A percentile compares a stretch with the other conserved stretches of the same genome.
Evolutionary conservation across 305 asterid genomes (phyloP).

Genomic region (Fraxinus nigra): DNA sequence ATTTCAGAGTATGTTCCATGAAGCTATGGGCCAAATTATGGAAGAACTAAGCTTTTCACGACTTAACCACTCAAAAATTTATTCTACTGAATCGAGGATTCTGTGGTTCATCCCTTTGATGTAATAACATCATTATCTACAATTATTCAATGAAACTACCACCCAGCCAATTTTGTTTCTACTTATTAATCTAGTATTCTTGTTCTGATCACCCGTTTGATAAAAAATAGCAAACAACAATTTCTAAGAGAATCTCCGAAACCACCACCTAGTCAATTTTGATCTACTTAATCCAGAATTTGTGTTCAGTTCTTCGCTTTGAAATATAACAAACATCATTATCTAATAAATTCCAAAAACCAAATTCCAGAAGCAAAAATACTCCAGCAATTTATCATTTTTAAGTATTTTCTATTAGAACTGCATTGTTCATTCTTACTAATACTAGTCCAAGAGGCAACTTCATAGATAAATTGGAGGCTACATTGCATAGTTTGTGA

Average conservation of each 20-base stretch:
- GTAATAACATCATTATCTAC: not conserved
- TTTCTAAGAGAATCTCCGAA: not conserved
- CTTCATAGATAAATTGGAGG: conserved; percentile 14
- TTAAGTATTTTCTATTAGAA: conserved; percentile 17
- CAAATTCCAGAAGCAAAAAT: not conserved
- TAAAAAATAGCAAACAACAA: not conserved
- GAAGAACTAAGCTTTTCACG: not conserved
- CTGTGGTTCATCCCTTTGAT: not conserved
- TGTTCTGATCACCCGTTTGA: not conserved
- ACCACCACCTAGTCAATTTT: not conserved
- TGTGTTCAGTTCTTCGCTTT: not conserved
- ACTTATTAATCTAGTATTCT: not conserved
- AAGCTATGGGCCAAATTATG: not conserved
- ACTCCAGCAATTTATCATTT: conserved; percentile 8
- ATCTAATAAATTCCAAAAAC: not conserved
- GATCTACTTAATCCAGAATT: not conserved
- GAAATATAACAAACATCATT: not conserved
- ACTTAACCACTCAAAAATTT: not conserved
- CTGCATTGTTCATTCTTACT: conserved; percentile 36
- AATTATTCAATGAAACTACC: not conserved
- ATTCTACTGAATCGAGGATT: not conserved
- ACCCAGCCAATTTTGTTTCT: not conserved
- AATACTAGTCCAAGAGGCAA: conserved; percentile 24
- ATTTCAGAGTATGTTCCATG: not conserved
- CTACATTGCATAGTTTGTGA: conserved; percentile 34